Base-by-base conservation (phyloP, 176 grass and related monocot species). In the Triticum dicoccoides region DNA sequence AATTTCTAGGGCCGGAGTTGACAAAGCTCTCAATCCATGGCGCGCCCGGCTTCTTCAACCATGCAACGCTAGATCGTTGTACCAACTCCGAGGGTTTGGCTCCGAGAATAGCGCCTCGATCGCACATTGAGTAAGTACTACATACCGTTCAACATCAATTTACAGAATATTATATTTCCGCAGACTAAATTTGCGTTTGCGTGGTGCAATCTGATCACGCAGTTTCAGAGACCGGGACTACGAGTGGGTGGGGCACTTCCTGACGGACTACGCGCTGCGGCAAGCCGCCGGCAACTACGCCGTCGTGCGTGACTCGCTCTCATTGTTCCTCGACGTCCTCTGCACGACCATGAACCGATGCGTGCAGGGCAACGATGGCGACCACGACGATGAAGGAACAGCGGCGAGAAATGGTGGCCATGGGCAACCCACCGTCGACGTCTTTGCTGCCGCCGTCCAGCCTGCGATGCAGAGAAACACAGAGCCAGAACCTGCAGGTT, bases 11-110 rank as follows among this genome's bases (percentile, higher is more conserved):
- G 63, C 21, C 49, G 11, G 61, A 87, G 37, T 70, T 42, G 13
- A 59, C 69, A 9, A 95, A 87, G 72, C 77, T 92, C 18, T 24
- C 54, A 8, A 24, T 92, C 34, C 93, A 95, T 77, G 93, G 93
- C 1, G 86, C 29, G 2, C 29, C 39, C n/a, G 86, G 80, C 24
- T 6, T 74, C 30, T 95, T 95, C 90, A 63, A 89, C 76, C 93
- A 95, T 59, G 88, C 86, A 21, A 82, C 11, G 5, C 9, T 88
- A 21, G 90, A 90, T 12, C 84, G 86, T 56, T 14, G 21, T 38
- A 14, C 77, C 69, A 59, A 82, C 47, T 15, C 54, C 18, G 59
- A 80, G 23, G 87, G 73, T 11, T 13, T 72, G 18, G 73, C n/a
- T 13, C 20, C 38, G 15, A 44, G 33, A 25, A 2, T 79, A 4